These are phyloP conservation scores for Fusarium dlaminii DNA, from an alignment of 2,329 filamentous ascomycete genomes.

Conservation along the genomic window DNA sequence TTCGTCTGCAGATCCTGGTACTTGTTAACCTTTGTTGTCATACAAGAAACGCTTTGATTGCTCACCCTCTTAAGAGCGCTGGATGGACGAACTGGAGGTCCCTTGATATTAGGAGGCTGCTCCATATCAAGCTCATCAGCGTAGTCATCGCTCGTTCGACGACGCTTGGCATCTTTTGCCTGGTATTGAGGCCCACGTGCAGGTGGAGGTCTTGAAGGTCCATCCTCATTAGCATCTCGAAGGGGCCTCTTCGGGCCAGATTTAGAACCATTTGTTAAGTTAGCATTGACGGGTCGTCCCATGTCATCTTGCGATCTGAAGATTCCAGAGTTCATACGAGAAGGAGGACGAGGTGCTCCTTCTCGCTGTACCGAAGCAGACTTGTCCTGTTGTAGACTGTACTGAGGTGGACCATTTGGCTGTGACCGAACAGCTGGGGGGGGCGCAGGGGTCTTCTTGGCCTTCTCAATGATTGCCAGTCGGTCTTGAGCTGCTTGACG, in stretches of 20 bases:
- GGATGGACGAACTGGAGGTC: slow-evolving; percentile 85
- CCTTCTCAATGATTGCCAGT: slow-evolving; percentile 70
- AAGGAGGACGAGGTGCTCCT: slow-evolving; percentile 56
- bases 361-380: slow-evolving; percentile 46
- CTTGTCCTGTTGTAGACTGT: slow-evolving; percentile 47
- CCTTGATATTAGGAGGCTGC: slow-evolving; percentile 72
- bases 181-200: slow-evolving; percentile 70
- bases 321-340: slow-evolving; percentile 67
- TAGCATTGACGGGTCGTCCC: slow-evolving; percentile 67
- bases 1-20: slow-evolving; percentile 69
- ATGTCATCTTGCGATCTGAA: slow-evolving; percentile 66
- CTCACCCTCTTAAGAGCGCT: slow-evolving; percentile 74
- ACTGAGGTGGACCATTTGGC: slow-evolving; percentile 61
- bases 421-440: slow-evolving; percentile 68
- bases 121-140: slow-evolving; percentile 71
- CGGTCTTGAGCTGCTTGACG: slow-evolving; percentile 46
- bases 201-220: slow-evolving; percentile 55
- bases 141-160: slow-evolving; percentile 78
- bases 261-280: slow-evolving; percentile 68
- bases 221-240: slow-evolving; percentile 68
- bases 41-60: background rate
- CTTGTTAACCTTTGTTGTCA: slow-evolving; percentile 46
- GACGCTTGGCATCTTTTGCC: slow-evolving; percentile 78
- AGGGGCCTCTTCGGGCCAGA: slow-evolving; percentile 76
- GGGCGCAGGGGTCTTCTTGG: slow-evolving; percentile 71